These are phyloP conservation scores for Eucalyptus erythrocorys DNA, from an alignment of 345 rosid species.

Conservation along the genomic window DNA sequence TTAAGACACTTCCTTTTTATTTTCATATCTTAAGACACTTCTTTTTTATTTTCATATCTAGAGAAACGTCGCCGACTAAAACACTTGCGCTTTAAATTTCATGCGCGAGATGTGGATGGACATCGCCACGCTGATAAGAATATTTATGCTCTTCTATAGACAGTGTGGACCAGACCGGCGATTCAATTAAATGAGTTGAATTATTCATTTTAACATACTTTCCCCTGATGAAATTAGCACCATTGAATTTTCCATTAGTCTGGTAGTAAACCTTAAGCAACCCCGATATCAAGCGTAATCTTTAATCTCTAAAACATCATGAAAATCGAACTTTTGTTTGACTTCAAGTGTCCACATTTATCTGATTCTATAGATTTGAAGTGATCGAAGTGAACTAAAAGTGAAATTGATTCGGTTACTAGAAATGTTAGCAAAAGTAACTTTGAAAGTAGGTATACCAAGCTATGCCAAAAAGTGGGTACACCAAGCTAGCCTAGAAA, in stretches of 20 bases:
- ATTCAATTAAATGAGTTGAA: neutral
- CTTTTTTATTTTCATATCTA: neutral
- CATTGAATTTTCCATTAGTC: neutral
- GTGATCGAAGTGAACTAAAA: neutral
- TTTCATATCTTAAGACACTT: neutral
- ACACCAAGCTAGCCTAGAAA: neutral
- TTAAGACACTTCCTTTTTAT: neutral
- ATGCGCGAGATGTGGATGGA: neutral
- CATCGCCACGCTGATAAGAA: neutral
- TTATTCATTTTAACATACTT: neutral
- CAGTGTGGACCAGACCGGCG: neutral
- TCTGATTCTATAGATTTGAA: neutral
- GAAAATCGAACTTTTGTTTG: neutral
- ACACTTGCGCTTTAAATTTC: neutral
- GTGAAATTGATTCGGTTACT: neutral
- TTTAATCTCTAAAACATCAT: too few relatives aligned
- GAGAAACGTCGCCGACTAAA: neutral
- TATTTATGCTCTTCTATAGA: neutral
- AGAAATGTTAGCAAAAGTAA: neutral
- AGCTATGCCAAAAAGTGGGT: neutral
- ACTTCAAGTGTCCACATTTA: neutral
- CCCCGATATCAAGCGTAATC: neutral
- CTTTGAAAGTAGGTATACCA: neutral
- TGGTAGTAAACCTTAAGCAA: neutral
- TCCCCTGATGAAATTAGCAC: neutral